Evolutionary conservation across 2,329 filamentous ascomycete species (phyloP).

Genomic region (Ophiosphaerella korrae): DNA sequence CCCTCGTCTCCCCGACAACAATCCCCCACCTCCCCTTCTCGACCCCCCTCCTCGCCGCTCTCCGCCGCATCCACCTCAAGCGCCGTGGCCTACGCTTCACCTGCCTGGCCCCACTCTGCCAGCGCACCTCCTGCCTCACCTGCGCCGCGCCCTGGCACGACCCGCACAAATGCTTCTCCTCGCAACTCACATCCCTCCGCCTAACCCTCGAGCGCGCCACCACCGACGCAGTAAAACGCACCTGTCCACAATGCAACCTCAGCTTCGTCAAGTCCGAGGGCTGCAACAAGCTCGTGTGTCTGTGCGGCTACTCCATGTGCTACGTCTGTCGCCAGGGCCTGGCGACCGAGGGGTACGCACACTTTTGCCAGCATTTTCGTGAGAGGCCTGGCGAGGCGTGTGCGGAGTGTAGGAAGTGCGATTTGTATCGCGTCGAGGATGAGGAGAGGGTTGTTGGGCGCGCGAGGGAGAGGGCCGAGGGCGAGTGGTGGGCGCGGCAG

Average conservation of each 20-base stretch:
- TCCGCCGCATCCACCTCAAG: conserved; percentile 71
- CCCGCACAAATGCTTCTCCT: conserved; percentile 88
- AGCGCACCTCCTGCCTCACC: conserved; percentile 74
- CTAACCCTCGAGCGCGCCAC: conserved; percentile 92
- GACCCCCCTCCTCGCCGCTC: conserved; percentile 61
- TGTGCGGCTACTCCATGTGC: conserved; percentile 97
- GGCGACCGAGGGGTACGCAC: conserved; percentile 76
- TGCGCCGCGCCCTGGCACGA: conserved; percentile 86
- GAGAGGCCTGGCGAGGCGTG: conserved; percentile 78
- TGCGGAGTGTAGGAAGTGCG: conserved; percentile 70
- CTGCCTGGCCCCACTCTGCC: conserved; percentile 73
- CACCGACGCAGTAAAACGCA: conserved; percentile 91
- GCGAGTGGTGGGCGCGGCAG: conserved; percentile 53
- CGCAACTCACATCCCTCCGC: conserved; percentile 72
- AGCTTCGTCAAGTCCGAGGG: conserved; percentile 91
- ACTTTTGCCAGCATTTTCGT: conserved; percentile 96
- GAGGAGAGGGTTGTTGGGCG: conserved; percentile 50
- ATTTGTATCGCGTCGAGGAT: conserved; percentile 56
- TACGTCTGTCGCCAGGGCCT: conserved; percentile 81
- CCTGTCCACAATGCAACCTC: conserved; percentile 88
- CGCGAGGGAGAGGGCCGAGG: conserved; percentile 52
- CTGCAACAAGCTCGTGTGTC: conserved; percentile 96
- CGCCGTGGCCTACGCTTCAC: conserved; percentile 76
- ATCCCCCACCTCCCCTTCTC: conserved; percentile 27
- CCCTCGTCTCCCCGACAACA: conserved; percentile 18